Percentiles rank a stretch among this genome's conserved stretches.
Evolutionary conservation across 179 eudicot genomes (phyloP).

Genomic region (Monotropa hypopitys): DNA sequence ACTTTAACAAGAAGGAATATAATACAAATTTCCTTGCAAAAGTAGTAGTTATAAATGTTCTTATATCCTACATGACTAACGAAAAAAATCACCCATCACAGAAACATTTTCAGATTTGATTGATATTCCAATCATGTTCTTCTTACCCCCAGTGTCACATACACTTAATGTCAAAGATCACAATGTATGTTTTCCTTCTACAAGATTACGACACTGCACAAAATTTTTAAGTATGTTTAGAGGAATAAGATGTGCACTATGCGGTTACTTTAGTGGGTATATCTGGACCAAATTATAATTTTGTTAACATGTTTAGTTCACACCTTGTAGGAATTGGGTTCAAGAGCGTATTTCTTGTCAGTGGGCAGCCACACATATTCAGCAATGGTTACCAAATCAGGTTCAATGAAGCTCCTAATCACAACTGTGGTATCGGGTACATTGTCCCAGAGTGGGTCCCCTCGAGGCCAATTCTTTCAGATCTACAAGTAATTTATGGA

Average conservation of each 20-base stretch:
- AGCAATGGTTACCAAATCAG: conserved; percentile 32
- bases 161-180: background rate
- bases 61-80: background rate
- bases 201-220: background rate
- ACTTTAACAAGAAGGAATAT: background rate
- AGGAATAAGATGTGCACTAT: background rate
- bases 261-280: background rate
- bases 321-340: conserved; percentile 45
- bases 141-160: background rate
- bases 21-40: background rate
- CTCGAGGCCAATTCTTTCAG: conserved; percentile 14
- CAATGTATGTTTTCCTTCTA: background rate
- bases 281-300: no score
- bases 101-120: background rate
- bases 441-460: conserved; percentile 43
- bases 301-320: no score
- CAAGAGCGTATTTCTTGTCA: conserved; percentile 33
- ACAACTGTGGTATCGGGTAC: conserved; percentile 28
- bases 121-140: background rate
- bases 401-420: conserved; percentile 29
- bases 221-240: no score
- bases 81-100: background rate
- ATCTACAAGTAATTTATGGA: conserved; percentile 39
- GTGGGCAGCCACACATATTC: conserved; percentile 21
- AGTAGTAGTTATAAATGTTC: background rate